These are phyloP conservation scores for Mentha longifolia DNA, from an alignment of 257 asterid species.

Conservation along the genomic window DNA sequence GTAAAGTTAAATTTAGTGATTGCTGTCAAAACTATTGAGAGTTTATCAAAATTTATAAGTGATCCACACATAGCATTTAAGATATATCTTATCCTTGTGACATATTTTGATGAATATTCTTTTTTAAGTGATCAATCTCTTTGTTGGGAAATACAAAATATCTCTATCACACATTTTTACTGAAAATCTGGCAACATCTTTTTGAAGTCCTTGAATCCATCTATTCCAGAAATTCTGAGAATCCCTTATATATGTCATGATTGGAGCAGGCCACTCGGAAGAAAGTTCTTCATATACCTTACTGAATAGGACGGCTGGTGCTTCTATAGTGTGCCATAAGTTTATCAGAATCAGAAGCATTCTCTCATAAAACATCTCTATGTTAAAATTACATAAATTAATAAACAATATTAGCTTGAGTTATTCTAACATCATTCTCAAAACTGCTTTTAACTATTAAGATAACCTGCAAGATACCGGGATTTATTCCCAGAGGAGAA, in stretches of 20 bases:
- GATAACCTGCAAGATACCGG: constrained; percentile 43
- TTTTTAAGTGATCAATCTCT: constrained; percentile 24
- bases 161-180: constrained; percentile 27
- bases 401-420: constrained; percentile 27
- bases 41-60: not conserved
- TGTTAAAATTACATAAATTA: constrained; percentile 1
- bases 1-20: not conserved
- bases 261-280: constrained; percentile 33
- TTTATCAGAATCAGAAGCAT: constrained; percentile 31
- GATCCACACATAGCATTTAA: not conserved
- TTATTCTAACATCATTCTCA: constrained; percentile 43
- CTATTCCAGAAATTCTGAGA: constrained; percentile 25
- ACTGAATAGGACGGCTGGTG: constrained; percentile 29
- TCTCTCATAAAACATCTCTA: constrained; percentile 17
- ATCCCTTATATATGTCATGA: constrained; percentile 28
- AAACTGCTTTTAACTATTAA: constrained; percentile 28
- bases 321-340: constrained; percentile 34
- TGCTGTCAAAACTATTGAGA: not conserved
- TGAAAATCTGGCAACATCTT: constrained; percentile 36
- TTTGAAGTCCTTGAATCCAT: constrained; percentile 29
- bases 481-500: constrained; percentile 38
- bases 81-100: constrained; percentile 19
- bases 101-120: constrained; percentile 37
- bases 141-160: constrained; percentile 21
- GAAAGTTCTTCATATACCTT: constrained; percentile 32